Percentiles rank a stretch among this genome's conserved stretches.
These are phyloP conservation scores for Carex arenaria DNA, from an alignment of 202 grass and related monocot species.

Conservation along the genomic window DNA sequence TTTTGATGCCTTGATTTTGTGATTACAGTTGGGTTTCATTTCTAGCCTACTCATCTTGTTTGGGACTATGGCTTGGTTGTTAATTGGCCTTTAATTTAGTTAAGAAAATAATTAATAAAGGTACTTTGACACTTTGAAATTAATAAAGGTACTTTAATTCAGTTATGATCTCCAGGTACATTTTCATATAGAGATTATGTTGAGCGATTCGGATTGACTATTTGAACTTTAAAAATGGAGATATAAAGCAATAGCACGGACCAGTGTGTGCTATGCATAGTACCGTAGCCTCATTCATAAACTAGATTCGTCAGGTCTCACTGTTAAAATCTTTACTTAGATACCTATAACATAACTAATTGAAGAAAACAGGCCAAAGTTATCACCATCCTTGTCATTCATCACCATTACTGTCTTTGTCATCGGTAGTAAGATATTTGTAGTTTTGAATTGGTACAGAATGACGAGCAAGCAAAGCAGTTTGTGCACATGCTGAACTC, in stretches of 20 bases:
- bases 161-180: neutral
- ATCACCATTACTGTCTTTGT: neutral
- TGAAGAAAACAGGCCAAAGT: neutral
- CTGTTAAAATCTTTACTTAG: neutral
- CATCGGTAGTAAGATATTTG: neutral
- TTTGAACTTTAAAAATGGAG: no score
- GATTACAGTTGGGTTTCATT: no score
- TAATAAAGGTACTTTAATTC: neutral
- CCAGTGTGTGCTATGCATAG: no score
- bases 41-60: no score
- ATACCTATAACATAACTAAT: neutral
- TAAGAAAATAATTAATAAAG: neutral
- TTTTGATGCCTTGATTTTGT: neutral
- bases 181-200: no score
- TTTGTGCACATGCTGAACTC: constrained; percentile 92
- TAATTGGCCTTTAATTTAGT: neutral
- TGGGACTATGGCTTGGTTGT: no score
- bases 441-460: constrained; percentile 29
- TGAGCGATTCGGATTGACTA: no score
- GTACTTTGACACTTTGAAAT: neutral
- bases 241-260: no score
- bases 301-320: neutral
- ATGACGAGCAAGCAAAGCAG: constrained; percentile 86
- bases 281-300: neutral
- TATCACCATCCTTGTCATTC: neutral